Percentiles rank a stretch among this genome's conserved stretches.
phyloP scores from a whole-genome alignment of 257 asterid genomes.

The Penstemon davidsonii region DNA sequence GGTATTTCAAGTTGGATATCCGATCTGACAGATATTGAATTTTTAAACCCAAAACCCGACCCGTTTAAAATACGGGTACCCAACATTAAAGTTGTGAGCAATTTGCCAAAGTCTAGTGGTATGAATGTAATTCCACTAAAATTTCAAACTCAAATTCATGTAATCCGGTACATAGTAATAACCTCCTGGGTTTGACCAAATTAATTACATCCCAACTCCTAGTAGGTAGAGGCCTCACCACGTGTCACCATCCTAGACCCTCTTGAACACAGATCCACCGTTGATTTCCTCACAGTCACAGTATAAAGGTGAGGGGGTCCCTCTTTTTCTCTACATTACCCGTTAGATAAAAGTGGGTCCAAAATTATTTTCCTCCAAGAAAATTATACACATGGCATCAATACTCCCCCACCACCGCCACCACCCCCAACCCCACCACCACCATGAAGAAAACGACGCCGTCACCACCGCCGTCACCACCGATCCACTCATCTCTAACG shows the following conservation, averaged over 20 bases:
- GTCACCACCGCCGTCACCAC: conserved; percentile 27
- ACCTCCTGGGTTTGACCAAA: conserved; percentile 17
- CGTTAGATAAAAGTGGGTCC: conserved; percentile 39
- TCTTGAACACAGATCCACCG: conserved; percentile 19
- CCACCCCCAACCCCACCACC: conserved; percentile 29
- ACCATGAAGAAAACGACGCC: conserved; percentile 28
- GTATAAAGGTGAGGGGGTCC: conserved; percentile 34
- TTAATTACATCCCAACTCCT: conserved; percentile 16
- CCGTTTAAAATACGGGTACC: too few species aligned
- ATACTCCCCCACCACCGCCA: conserved; percentile 27
- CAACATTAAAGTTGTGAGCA: too few species aligned
- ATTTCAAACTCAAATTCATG: neutral
- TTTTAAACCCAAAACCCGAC: too few species aligned
- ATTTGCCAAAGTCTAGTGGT: too few species aligned
- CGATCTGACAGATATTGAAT: too few species aligned
- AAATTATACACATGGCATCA: conserved; percentile 34
- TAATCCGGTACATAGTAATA: neutral
- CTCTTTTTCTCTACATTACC: conserved; percentile 29
- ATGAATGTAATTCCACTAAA: neutral
- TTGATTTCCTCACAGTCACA: conserved; percentile 24
- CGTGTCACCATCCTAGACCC: conserved; percentile 35
- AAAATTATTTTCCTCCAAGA: conserved; percentile 20
- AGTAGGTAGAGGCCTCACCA: conserved; percentile 10
- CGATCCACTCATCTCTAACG: conserved; percentile 55
- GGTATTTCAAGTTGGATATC: too few species aligned